Evolutionary conservation across 1,284 basidiomycete species (phyloP).

Genomic region (Wolfiporia cocos): DNA sequence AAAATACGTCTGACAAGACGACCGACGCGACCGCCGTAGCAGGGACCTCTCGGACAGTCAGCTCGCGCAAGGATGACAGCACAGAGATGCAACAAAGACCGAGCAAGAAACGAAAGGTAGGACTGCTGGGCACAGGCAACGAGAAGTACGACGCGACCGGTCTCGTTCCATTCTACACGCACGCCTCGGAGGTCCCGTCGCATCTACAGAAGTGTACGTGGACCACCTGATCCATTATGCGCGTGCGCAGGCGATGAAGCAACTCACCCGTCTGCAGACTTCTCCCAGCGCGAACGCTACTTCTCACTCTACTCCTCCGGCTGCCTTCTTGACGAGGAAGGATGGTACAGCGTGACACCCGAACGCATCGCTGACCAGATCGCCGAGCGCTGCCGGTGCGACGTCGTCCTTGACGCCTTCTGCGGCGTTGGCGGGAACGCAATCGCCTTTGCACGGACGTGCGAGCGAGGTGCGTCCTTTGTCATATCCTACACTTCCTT

Average conservation of each 20-base stretch:
- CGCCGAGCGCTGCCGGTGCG: conserved; percentile 85
- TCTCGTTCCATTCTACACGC: conserved; percentile 64
- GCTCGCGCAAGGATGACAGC: too few species aligned
- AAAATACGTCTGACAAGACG: not conserved
- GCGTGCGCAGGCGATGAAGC: too few species aligned
- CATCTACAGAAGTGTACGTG: conserved; percentile 78
- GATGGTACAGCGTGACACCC: conserved; percentile 97
- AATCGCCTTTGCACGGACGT: conserved; percentile 95
- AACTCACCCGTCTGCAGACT: conserved; percentile 62
- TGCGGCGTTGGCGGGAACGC: conserved; percentile 98
- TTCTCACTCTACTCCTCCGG: conserved; percentile 80
- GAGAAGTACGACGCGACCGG: conserved; percentile 61
- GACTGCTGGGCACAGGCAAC: conserved; percentile 24
- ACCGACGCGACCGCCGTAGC: not conserved
- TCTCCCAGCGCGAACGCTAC: conserved; percentile 73
- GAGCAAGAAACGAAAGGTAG: conserved; percentile 29
- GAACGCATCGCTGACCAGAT: conserved; percentile 90
- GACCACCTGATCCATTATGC: not conserved
- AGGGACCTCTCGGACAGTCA: not conserved
- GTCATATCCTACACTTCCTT: conserved; percentile 6
- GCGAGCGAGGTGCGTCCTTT: conserved; percentile 67
- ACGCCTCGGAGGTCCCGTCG: conserved; percentile 61
- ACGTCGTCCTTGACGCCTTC: conserved; percentile 87
- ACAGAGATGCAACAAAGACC: conserved; percentile 8
- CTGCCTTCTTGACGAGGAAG: conserved; percentile 79